Base-by-base conservation (phyloP, 2,329 filamentous ascomycete species). In the Trichoderma sp. region DNA sequence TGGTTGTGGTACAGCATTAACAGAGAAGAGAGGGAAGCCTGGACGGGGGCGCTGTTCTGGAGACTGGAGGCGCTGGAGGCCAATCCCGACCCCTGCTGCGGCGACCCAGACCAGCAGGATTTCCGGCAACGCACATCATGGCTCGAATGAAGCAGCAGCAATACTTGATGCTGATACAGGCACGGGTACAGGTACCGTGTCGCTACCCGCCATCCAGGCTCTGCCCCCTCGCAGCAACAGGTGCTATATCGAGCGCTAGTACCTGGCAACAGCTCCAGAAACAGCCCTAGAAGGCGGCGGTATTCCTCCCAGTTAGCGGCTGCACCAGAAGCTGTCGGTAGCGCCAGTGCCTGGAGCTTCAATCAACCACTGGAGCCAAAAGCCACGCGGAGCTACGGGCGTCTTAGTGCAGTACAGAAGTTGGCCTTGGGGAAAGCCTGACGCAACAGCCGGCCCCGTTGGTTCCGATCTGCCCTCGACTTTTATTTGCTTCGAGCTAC, bases 371-470 rank as follows among this genome's bases (percentile, higher is more conserved):
- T 43, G 39, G 6, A 18, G 39, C 18, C 14, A 43, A n/a, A 43
- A 43, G 39, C 39, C 8, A n/a, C 39, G 6, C 16, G 39, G 5
- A n/a, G 39, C 39, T 8, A 43, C 18, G 32, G 32, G 11, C 32
- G 16, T n/a, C 18, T 43, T 43, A 43, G 39, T 43, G 39, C 39
- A 43, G 39, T 43, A 43, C 39, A 49, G 21, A n/a, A 18, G 34
- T 11, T 43, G 26, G 21, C 67, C 67, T 69, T 56, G 59, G 43
- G 26, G 32, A 43, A 64, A 39, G 67, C 67, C 67, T 69, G 66
- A 51, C 59, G 67, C 54, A 61, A 24, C 28, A 43, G 39, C 39
- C 39, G 24, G 39, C 7, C 49, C 21, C 65, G 26, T 65, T 56
- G 54, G 30, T 56, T 49, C 46, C 46, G 28, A 56, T 32, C 54